phyloP scores from a whole-genome alignment of 345 rosid species.

The Murraya paniculata region DNA sequence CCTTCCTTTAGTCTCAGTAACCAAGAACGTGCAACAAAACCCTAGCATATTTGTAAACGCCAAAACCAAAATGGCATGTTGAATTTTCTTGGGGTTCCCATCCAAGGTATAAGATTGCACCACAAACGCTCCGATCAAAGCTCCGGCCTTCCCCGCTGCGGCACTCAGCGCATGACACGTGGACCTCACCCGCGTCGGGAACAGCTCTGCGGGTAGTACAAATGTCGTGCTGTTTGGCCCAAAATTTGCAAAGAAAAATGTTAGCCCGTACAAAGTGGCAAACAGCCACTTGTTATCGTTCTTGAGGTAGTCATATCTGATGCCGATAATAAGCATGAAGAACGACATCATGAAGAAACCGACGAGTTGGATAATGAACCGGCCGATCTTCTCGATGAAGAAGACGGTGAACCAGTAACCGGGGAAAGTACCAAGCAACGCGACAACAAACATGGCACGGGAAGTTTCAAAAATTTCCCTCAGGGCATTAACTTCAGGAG shows the following conservation, averaged over 20 bases:
- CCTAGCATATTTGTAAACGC: slow-evolving; percentile 53
- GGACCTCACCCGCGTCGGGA: slow-evolving; percentile 51
- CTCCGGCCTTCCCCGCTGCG: slow-evolving; percentile 58
- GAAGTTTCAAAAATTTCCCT: slow-evolving; percentile 43
- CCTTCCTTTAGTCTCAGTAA: slow-evolving; percentile 48
- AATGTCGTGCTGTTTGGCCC: slow-evolving; percentile 62
- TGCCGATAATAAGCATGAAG: slow-evolving; percentile 42
- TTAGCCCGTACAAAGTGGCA: slow-evolving; percentile 34
- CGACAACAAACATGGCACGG: slow-evolving; percentile 48
- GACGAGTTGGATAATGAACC: slow-evolving; percentile 41
- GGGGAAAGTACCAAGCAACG: slow-evolving; percentile 48
- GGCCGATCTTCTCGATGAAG: slow-evolving; percentile 46
- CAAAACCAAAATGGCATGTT: slow-evolving; percentile 30
- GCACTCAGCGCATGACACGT: slow-evolving; percentile 62
- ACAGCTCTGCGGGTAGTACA: slow-evolving; percentile 58
- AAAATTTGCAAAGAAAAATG: slow-evolving; percentile 62
- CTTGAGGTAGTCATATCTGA: slow-evolving; percentile 35
- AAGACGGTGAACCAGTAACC: slow-evolving; percentile 64
- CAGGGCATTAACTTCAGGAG: slow-evolving; percentile 24
- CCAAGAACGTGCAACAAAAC: slow-evolving; percentile 49
- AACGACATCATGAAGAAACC: slow-evolving; percentile 63
- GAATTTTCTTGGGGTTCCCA: slow-evolving; percentile 8
- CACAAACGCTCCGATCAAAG: slow-evolving; percentile 49
- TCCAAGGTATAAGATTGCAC: slow-evolving; percentile 38
- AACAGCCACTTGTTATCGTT: slow-evolving; percentile 26